Base-by-base conservation (phyloP, 345 rosid species). In the Aquilaria malaccensis region DNA sequence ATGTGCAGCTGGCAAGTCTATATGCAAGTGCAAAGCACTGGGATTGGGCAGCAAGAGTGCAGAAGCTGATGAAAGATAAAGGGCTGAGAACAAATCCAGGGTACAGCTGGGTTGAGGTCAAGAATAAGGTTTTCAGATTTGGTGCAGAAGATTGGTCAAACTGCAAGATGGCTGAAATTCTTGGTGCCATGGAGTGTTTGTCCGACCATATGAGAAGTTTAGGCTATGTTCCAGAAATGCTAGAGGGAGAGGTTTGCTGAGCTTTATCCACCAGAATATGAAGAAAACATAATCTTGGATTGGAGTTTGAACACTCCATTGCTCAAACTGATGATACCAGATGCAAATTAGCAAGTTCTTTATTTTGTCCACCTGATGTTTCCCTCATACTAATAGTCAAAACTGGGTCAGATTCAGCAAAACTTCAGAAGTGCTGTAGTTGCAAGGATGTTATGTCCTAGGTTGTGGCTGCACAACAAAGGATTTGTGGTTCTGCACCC, bases 81-180 rank as follows among this genome's bases (percentile, higher is more conserved):
- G 81, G 88, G 46, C 76, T 89, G 52, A 84, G 56, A 75, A 83
- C 88, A 7, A 77, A 57, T 68, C 83, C 95, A 9, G 96, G 97
- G n/a, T 77, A 65, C 52, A 93, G 98, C 71, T 89, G 97, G 97
- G 79, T 90, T 45, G 97, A 93, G 75, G 82, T 87, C 46, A 79
- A 78, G 72, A 80, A 90, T 56, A 59, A 72, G 58, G 82, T 83
- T 56, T 70, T 73, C 64, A 78, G 81, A 71, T 93, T 93, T 58
- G 77, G 77, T 77, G 96, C 87, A 58, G 92, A 87, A 71, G 94
- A 89, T 64, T 59, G 73, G 52, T 76, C 86, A 10, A 80, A 71
- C 53, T 33, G 50, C 50, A 75, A 63, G 67, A 61, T 75, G 58
- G 3, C 46, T 51, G 83, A 77, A 56, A 75, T 89, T 63, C 63